Evolutionary conservation across 257 asterid genomes (phyloP).

Genomic region (Nicotiana obtusifolia): DNA sequence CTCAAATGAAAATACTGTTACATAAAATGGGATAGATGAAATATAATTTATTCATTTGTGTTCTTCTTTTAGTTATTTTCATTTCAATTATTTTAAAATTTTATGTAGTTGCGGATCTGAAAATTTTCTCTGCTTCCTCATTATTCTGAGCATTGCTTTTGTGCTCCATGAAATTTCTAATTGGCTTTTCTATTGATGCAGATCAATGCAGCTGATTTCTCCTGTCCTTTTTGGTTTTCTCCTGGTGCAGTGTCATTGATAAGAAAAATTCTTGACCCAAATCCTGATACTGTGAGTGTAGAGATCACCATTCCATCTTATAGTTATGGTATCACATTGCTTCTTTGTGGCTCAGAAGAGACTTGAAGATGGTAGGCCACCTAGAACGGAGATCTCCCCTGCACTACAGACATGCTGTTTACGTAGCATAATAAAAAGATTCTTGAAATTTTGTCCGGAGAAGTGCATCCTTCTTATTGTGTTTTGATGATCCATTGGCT

Average conservation of each 20-base stretch:
- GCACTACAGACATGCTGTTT: not conserved
- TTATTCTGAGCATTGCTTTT: not conserved
- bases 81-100: not conserved
- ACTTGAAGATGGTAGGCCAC: not conserved
- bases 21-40: not conserved
- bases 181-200: slow-evolving; percentile 27
- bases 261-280: slow-evolving; percentile 70
- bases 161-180: slow-evolving; percentile 7
- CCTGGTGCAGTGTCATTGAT: slow-evolving; percentile 59
- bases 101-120: not conserved
- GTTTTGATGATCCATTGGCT: too few species aligned
- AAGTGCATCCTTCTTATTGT: too few species aligned
- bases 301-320: not conserved
- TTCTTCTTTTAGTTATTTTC: not conserved
- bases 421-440: not conserved
- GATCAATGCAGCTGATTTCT: slow-evolving; percentile 76
- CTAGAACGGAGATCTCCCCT: not conserved
- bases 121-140: not conserved
- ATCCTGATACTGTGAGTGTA: slow-evolving; percentile 68
- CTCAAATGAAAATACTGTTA: not conserved
- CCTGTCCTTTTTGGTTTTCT: slow-evolving; percentile 87
- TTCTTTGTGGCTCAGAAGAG: not conserved
- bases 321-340: not conserved
- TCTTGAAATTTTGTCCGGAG: not conserved
- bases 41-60: not conserved